Evolutionary conservation across 2,329 filamentous ascomycete species (phyloP), one percentile per base, ranked within the genome.

Genomic region (Esteya vermicola): DNA sequence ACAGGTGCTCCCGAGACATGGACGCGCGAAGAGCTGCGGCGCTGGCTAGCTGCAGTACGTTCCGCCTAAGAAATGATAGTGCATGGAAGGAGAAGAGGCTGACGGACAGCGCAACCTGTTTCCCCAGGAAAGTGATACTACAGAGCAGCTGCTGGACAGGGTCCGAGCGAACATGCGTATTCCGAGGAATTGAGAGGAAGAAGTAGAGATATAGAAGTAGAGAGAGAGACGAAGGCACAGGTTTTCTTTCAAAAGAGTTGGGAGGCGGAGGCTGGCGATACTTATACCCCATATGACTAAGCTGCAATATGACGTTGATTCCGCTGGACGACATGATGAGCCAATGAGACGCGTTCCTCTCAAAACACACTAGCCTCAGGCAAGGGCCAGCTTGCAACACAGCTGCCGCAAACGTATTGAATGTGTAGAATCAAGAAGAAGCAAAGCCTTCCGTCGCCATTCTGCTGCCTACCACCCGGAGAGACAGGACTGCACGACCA

Each of bases 1-100:
- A 83, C 65, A 22, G 86, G 86, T 44, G 71, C 85, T 64, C 75
- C 64, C 31, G 62, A 67, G 31, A 56, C 54, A 9, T 96, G 89
- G 89, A 85, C 84, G 0, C 67, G 70, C 42, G 79, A 85, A 36
- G 85, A 96, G 53, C 66, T 93, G 58, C 70, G 75, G 45, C 67
- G 78, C 52, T 96, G 88, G 86, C 64, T 96, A 38, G 75, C 75
- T 34, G 74, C 72, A 51, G 89, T 94, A 70, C 60, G 80, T 66
- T 9, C n/a, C n/a, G n/a, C n/a, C n/a, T n/a, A n/a, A n/a, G n/a
- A n/a, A n/a, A n/a, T n/a, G n/a, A n/a, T n/a, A n/a, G n/a, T n/a
- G n/a, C n/a, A n/a, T n/a, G n/a, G n/a, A n/a, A n/a, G n/a, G n/a
- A n/a, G n/a, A n/a, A n/a, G n/a, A n/a, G n/a, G n/a, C n/a, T n/a